phyloP scores from a whole-genome alignment of 1,284 basidiomycete genomes.

The Fomes fomentarius region DNA sequence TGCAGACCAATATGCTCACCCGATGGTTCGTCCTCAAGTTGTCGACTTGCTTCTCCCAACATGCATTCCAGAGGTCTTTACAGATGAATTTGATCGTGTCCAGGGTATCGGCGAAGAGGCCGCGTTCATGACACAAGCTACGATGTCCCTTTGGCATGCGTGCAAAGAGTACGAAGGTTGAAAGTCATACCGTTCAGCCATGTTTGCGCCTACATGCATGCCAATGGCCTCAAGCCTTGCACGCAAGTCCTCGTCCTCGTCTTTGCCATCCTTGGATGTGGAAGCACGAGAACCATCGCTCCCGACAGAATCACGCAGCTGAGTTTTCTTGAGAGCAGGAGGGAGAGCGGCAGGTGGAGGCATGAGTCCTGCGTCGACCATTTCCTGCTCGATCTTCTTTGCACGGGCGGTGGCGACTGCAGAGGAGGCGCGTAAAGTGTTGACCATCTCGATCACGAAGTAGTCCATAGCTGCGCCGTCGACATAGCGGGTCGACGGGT shows the following conservation, averaged over 20 bases:
- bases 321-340: conserved; percentile 46
- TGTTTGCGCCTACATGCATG: conserved; percentile 83
- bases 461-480: conserved; percentile 84
- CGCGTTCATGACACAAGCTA: conserved; percentile 77
- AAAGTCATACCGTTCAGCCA: conserved; percentile 75
- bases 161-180: not conserved
- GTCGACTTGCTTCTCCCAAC: conserved; percentile 94
- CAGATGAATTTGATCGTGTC: conserved; percentile 96
- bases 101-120: conserved; percentile 80
- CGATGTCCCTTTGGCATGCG: not conserved
- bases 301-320: conserved; percentile 55
- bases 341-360: conserved; percentile 45
- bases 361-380: conserved; percentile 73
- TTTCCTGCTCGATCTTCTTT: conserved; percentile 70
- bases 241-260: conserved; percentile 76
- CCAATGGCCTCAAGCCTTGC: conserved; percentile 83
- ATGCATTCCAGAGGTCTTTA: conserved; percentile 90
- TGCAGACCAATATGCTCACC: conserved; percentile 44
- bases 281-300: conserved; percentile 45
- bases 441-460: conserved; percentile 81
- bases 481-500: conserved; percentile 61
- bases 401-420: conserved; percentile 66
- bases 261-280: conserved; percentile 34
- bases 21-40: conserved; percentile 94
- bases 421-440: conserved; percentile 72